Percentiles rank a stretch among this genome's conserved stretches.
Evolutionary conservation across 2,329 filamentous ascomycete species (phyloP).

Genomic region (Nemania sp.): DNA sequence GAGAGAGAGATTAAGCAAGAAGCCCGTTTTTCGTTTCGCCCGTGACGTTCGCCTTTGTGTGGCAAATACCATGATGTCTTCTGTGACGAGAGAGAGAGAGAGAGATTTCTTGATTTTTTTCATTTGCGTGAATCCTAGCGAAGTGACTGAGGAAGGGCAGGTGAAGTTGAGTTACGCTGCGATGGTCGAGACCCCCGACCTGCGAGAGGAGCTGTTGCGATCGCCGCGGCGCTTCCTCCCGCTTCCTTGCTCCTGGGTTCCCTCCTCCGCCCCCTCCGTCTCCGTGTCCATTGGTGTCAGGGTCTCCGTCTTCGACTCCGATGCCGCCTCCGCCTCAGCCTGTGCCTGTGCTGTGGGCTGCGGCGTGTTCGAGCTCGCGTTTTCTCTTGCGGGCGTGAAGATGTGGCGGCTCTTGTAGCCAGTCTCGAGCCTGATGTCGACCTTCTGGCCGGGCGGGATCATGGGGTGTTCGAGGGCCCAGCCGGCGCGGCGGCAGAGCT

Average conservation of each 20-base stretch:
- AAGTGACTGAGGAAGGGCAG: too few species aligned
- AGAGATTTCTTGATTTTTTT: too few species aligned
- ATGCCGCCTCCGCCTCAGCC: neutral
- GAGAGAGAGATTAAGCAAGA: neutral
- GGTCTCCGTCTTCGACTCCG: neutral
- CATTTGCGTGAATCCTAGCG: neutral
- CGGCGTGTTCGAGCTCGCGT: neutral
- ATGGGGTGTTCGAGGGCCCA: conserved; percentile 85
- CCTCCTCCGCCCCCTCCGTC: too few species aligned
- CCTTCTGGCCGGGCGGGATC: conserved; percentile 69
- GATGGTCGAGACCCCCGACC: conserved; percentile 10
- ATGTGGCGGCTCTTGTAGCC: conserved; percentile 51
- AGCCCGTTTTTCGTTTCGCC: neutral
- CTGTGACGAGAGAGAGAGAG: too few species aligned
- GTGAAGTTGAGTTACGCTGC: neutral
- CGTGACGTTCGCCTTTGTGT: too few species aligned
- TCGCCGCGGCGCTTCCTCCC: conserved; percentile 15
- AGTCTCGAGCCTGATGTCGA: conserved; percentile 58
- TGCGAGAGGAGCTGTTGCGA: conserved; percentile 20
- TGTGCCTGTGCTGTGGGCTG: neutral
- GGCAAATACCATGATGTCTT: too few species aligned
- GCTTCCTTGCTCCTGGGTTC: neutral
- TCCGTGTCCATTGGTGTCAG: neutral
- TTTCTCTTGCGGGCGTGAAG: conserved; percentile 39
- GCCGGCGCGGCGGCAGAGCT: conserved; percentile 79